Evolutionary conservation across 352 stramenopile species (phyloP), one percentile per base, ranked within the genome.

Genomic region (Salisapilia sapeloensis): DNA sequence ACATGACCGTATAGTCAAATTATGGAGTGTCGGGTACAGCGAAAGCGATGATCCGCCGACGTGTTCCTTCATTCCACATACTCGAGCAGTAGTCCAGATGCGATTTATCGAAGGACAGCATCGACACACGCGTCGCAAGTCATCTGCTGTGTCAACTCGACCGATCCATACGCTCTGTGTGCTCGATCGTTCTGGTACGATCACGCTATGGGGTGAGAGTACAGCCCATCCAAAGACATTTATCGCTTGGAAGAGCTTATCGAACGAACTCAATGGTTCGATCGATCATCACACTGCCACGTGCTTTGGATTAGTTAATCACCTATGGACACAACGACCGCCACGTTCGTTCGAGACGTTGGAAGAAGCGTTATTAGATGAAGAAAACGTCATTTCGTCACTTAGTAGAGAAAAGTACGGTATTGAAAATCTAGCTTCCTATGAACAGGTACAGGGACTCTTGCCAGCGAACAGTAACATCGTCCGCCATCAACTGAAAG

Each of bases 191-290:
- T 37, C 42, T 18, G 72, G 72, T 4, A 64, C 49, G 18, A 38
- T 91, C 26, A 79, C 61, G 15, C 79, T 89, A 15, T 91, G 76
- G 76, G 56, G 65, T 8, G 69, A 86, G 36, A 79, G 63, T n/a
- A n/a, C n/a, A 21, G 35, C 58, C 4, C 53, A 50, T 15, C 47
- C 53, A 3, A 30, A 47, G 4, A 40, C 61, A 8, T 89, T 91
- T 43, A 53, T 64, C 15, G 24, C 79, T 17, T 87, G 72, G 72
- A 81, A 83, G 38, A 42, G 23, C 13, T 25, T 36, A 6, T 3
- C 16, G 23, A n/a, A n/a, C n/a, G n/a, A n/a, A n/a, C n/a, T n/a
- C n/a, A n/a, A n/a, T n/a, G n/a, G n/a, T n/a, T n/a, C n/a, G n/a
- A n/a, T n/a, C n/a, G n/a, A n/a, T n/a, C n/a, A n/a, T n/a, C n/a